Percentiles rank a stretch among this genome's conserved stretches.
Conservation (phyloP, 495 filamentous ascomycete species). For the Parachaetomium inaequale region DNA sequence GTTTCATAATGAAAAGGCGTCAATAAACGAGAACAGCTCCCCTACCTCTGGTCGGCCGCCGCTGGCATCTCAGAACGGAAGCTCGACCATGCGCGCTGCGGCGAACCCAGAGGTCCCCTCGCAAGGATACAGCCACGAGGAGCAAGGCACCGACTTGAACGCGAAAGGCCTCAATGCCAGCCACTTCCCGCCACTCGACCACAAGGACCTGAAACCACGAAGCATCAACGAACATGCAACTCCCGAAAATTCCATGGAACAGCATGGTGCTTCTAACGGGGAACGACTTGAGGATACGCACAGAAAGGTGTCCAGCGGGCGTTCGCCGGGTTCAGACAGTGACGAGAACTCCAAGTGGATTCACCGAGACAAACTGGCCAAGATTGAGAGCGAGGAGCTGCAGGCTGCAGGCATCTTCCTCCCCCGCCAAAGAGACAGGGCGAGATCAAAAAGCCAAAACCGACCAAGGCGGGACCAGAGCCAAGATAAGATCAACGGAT, state of each 20-base stretch:
- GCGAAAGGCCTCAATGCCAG: slow-evolving; percentile 15
- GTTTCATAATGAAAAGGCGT: slow-evolving; percentile 21
- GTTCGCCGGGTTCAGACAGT: slow-evolving; percentile 21
- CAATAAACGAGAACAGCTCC: slow-evolving; percentile 18
- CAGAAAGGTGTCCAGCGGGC: slow-evolving; percentile 13
- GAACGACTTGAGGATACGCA: slow-evolving; percentile 17
- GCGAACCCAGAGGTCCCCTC: slow-evolving; percentile 16
- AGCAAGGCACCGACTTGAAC: slow-evolving; percentile 21
- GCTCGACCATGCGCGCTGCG: slow-evolving; percentile 21
- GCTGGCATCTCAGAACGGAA: slow-evolving; percentile 36
- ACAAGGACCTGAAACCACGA: slow-evolving; percentile 40
- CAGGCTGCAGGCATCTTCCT: slow-evolving; percentile 79
- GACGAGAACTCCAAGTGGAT: slow-evolving; percentile 81
- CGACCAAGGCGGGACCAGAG: slow-evolving; percentile 48
- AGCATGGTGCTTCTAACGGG: slow-evolving; percentile 40
- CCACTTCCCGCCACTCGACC: slow-evolving; percentile 23
- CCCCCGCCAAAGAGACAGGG: slow-evolving; percentile 53
- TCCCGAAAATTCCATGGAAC: slow-evolving; percentile 56
- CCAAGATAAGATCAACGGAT: slow-evolving; percentile 31
- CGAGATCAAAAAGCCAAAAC: slow-evolving; percentile 44
- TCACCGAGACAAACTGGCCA: slow-evolving; percentile 89
- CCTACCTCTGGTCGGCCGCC: slow-evolving; percentile 19
- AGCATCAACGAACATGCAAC: slow-evolving; percentile 54
- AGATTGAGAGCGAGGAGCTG: slow-evolving; percentile 89
- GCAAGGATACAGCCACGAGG: slow-evolving; percentile 22